Conservation (phyloP, 306 rosid genomes). For the Calophaca sinica region DNA sequence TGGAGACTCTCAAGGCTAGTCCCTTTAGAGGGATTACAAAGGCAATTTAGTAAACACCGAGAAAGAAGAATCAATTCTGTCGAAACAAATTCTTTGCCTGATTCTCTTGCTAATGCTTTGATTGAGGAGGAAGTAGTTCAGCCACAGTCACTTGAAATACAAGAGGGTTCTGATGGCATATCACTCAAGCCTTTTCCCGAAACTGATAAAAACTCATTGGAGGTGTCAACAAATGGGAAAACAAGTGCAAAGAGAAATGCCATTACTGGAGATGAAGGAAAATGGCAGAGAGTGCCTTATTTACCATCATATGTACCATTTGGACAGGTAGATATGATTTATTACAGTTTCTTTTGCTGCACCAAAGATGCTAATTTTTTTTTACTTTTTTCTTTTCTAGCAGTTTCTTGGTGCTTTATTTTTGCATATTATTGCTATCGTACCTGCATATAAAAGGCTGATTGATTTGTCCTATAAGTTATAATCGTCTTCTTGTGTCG, state of each 20-base stretch:
- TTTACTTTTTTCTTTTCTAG: not conserved
- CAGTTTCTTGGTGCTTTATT: constrained; percentile 6
- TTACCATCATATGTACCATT: constrained; percentile 98
- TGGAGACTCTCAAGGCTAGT: constrained; percentile 96
- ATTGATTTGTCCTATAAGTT: not conserved
- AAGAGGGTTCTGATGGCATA: constrained; percentile 90
- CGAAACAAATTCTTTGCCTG: constrained; percentile 57
- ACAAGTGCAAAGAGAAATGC: constrained; percentile 51
- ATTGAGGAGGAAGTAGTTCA: constrained; percentile 75
- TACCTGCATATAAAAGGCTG: constrained; percentile 2
- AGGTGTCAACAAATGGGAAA: constrained; percentile 61
- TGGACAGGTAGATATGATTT: constrained; percentile 71
- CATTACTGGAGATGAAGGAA: constrained; percentile 57
- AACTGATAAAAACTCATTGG: constrained; percentile 51
- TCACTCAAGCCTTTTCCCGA: constrained; percentile 90
- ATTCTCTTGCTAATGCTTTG: constrained; percentile 60
- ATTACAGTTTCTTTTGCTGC: constrained; percentile 20
- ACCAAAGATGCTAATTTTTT: not conserved
- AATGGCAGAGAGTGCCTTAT: constrained; percentile 85
- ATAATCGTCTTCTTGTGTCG: constrained; percentile 11
- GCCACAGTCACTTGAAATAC: constrained; percentile 93
- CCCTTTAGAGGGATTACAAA: constrained; percentile 81
- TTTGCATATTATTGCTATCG: constrained; percentile 7
- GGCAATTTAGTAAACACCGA: constrained; percentile 63
- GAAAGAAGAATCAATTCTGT: constrained; percentile 57